Percentiles rank a stretch among this genome's conserved stretches.
phyloP scores from a whole-genome alignment of 495 filamentous ascomycete species.

The Hypoxylon rickii region DNA sequence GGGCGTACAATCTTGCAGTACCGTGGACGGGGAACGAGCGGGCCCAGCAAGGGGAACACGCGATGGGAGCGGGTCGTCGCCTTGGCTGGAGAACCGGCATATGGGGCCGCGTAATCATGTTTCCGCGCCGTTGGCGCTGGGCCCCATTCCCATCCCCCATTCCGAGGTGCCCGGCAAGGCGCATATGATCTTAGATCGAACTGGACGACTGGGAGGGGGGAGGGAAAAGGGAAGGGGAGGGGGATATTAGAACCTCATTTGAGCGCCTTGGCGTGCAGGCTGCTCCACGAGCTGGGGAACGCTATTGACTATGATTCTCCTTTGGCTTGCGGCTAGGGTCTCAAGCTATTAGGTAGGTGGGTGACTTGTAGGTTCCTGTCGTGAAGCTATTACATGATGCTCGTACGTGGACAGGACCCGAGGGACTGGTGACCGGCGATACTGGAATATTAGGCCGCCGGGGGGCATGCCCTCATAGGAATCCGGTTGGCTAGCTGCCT shows the following conservation, averaged over 20 bases:
- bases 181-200: conserved; percentile 20
- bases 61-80: conserved; percentile 1
- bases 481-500: conserved; percentile 1
- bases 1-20: too few relatives aligned
- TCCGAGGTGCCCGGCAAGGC: too few relatives aligned
- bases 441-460: conserved; percentile 1
- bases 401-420: neutral
- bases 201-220: neutral
- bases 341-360: too few relatives aligned
- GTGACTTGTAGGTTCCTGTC: too few relatives aligned
- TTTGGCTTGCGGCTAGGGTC: too few relatives aligned
- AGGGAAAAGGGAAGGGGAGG: neutral
- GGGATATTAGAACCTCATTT: neutral
- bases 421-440: neutral
- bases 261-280: conserved; percentile 22
- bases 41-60: conserved; percentile 6
- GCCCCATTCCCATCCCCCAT: conserved; percentile 4
- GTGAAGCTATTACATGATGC: neutral
- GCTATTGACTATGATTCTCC: too few relatives aligned
- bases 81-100: conserved; percentile 18
- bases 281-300: neutral
- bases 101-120: conserved; percentile 20
- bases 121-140: conserved; percentile 8
- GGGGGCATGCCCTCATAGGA: neutral
- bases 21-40: too few relatives aligned